Evolutionary conservation across 2,329 filamentous ascomycete genomes (phyloP), one percentile per base, ranked within the genome.

Genomic region (Cercospora brassicicola): DNA sequence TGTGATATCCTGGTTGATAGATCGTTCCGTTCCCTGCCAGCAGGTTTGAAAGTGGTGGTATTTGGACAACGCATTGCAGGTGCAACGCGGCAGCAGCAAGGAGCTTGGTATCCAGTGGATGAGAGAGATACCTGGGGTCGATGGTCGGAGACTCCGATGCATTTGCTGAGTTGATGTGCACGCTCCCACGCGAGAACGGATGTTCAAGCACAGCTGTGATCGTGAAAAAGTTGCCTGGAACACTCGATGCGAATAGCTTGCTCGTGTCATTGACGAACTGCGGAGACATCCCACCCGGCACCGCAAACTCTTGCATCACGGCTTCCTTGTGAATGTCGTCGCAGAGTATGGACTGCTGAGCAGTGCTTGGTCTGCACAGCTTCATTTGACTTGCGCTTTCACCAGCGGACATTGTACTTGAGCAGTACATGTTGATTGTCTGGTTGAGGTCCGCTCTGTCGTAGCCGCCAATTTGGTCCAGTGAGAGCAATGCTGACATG

Each of bases 181-280:
- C 81, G 42, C 79, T 76, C 10, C 81, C 81, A 68, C 55, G 80
- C 68, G 83, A 85, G 33, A 85, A 71, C 0, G 84, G 83, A 0
- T 83, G 82, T 6, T 85, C 75, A 13, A 86, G 78, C 64, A 84
- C 83, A 7, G 85, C 83, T 59, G 90, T 85, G 2, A 89, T 83
- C 0, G 86, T 89, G 64, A 87, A 78, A 76, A 86, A 85, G 81
- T 68, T 68, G n/a, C 57, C 64, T 18, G 56, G 0, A 82, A 64
- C 64, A 11, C 64, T 65, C 5, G 69, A 67, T 30, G 65, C 20
- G 66, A 75, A 73, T 45, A 75, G 68, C 51, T 71, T 71, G 36
- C 66, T 71, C 23, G 69, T 73, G 65, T 74, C 72, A 65, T 74
- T 74, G 42, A 69, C 67, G 23, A 68, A 68, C n/a, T 67, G 64